A percentile compares a stretch with the other conserved stretches of the same genome.
Conservation (phyloP, 148 eudicot genomes). For the Silene uniflora region DNA sequence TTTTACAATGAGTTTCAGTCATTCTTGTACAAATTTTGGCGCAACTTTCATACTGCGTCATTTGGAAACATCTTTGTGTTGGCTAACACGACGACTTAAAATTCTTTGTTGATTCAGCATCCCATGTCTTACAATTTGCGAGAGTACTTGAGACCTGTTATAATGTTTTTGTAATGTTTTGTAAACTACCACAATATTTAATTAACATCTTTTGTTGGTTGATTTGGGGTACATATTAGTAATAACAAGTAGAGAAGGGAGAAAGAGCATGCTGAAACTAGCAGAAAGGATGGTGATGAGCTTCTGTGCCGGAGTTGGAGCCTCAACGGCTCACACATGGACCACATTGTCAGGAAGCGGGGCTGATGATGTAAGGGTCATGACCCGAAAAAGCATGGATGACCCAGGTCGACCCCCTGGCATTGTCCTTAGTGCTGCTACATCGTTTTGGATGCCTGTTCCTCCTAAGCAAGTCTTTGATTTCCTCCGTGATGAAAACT, state of each 20-base stretch:
- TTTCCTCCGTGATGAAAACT: slow-evolving; percentile 88
- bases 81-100: too few relatives aligned
- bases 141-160: too few relatives aligned
- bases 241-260: slow-evolving; percentile 81
- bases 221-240: slow-evolving; percentile 36
- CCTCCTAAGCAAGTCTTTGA: slow-evolving; percentile 85
- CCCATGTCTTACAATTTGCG: too few relatives aligned
- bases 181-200: neutral
- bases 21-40: too few relatives aligned
- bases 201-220: neutral
- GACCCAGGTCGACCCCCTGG: slow-evolving; percentile 99
- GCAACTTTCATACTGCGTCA: too few relatives aligned
- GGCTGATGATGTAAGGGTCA: slow-evolving; percentile 89
- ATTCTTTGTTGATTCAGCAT: too few relatives aligned
- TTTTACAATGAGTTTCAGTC: too few relatives aligned
- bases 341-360: slow-evolving; percentile 91
- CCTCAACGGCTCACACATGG: slow-evolving; percentile 97
- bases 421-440: slow-evolving; percentile 93
- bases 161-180: too few relatives aligned
- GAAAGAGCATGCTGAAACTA: slow-evolving; percentile 95
- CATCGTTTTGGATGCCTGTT: slow-evolving; percentile 96
- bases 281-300: slow-evolving; percentile 99
- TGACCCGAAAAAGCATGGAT: slow-evolving; percentile 97
- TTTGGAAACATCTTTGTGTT: too few relatives aligned
- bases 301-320: slow-evolving; percentile 96